Evolutionary conservation across 73 alveolate genomes (phyloP), one percentile per base, ranked within the genome.

Genomic region (Paramecium caudatum): DNA sequence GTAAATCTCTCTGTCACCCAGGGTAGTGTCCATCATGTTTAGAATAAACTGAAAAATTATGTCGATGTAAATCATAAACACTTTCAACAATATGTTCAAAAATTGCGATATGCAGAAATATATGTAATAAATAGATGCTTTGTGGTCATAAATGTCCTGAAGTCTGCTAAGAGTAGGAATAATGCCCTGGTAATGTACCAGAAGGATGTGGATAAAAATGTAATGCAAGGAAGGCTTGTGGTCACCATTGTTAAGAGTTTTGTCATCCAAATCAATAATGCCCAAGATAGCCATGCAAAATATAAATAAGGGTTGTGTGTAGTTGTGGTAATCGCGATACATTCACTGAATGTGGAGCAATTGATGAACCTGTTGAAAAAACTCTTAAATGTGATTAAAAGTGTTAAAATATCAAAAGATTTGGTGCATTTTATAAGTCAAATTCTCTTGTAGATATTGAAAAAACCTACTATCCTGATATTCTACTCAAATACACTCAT

Each of bases 21-120:
- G 96, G 95, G 13, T 90, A 90, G 39, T 95, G 98, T 81, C 97
- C 98, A 15, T 91, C 96, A 3, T 95, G 98, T 82, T 46, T 90
- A 43, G 96, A 90, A 25, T 47, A 61, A 46, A 96, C 93, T 21
- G 92, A 91, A 15, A 95, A 91, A 61, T 63, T 48, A 10, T 95
- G 98, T 90, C 46, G 87, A 21, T 95, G 98, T 47, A 95, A 95
- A 1, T 37, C 83, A 46, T 84, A 91, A 65, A 82, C 74, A 21
- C 88, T 93, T 74, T 63, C 83, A 33, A 93, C 90, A 15, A 47
- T 55, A 21, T 95, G 98, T 85, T 90, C 93, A 46, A 68, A 93
- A 34, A 78, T 85, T 61, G 96, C 94, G 23, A 63, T 92, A 17
- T 95, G 98, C 45, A 93, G 95, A n/a, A 34, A 82, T 25, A 16